Percentiles rank a stretch among this genome's conserved stretches.
Evolutionary conservation across 177 flowering plant genomes (phyloP).

Genomic region (Tripterygium wilfordii): DNA sequence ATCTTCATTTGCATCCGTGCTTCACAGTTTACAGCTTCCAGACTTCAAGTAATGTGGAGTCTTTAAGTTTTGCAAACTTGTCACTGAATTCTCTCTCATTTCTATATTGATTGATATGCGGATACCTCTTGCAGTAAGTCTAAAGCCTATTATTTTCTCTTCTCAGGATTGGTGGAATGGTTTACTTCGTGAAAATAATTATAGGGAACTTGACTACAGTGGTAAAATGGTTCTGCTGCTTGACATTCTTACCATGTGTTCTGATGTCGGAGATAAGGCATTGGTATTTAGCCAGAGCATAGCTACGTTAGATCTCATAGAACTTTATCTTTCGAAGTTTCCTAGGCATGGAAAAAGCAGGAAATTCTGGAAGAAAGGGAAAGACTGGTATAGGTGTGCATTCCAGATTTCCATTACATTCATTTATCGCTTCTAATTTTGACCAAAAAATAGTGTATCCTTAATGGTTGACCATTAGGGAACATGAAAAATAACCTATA

Average conservation of each 20-base stretch:
- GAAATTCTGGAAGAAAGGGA: constrained; percentile 83
- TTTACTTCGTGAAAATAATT: constrained; percentile 56
- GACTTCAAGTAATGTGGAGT: too few species aligned
- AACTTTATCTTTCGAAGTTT: constrained; percentile 68
- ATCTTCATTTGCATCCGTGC: too few species aligned
- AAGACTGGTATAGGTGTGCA: constrained; percentile 96
- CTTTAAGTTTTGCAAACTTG: neutral
- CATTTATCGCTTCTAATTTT: neutral
- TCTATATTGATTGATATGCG: too few species aligned
- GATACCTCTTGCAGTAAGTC: neutral
- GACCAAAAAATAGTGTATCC: too few species aligned
- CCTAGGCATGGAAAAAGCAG: constrained; percentile 52
- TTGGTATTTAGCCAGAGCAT: constrained; percentile 94
- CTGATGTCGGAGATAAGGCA: constrained; percentile 78
- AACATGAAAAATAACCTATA: too few species aligned
- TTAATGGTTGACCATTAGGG: too few species aligned
- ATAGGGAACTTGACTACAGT: constrained; percentile 64
- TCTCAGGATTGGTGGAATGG: constrained; percentile 91
- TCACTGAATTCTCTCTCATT: neutral
- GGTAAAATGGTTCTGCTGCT: constrained; percentile 97
- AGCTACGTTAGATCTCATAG: constrained; percentile 85
- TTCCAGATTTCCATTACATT: neutral
- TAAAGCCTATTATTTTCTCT: constrained; percentile 4
- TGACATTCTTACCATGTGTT: constrained; percentile 72
- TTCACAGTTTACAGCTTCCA: too few species aligned